Evolutionary conservation across 345 rosid species (phyloP).

Genomic region (Eucalyptus cloeziana): DNA sequence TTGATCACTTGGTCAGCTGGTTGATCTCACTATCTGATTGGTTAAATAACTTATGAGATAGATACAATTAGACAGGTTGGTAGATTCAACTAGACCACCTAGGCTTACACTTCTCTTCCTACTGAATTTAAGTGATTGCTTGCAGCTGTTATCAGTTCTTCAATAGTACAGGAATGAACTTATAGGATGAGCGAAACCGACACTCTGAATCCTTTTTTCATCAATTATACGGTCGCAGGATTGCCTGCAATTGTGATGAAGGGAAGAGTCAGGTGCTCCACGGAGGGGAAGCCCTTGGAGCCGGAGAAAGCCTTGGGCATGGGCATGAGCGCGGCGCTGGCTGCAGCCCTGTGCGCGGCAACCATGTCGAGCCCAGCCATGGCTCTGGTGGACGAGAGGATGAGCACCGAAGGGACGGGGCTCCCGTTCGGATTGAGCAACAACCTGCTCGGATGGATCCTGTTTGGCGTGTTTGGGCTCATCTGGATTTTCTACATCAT

Average conservation of each 20-base stretch:
- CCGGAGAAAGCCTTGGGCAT: background rate
- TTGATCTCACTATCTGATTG: background rate
- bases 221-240: constrained; percentile 14
- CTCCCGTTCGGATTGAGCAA: constrained; percentile 93
- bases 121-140: background rate
- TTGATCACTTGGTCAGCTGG: background rate
- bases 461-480: constrained; percentile 72
- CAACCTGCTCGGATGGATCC: constrained; percentile 91
- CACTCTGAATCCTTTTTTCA: background rate
- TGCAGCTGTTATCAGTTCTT: background rate
- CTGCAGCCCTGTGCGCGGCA: constrained; percentile 44
- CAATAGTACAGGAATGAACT: background rate
- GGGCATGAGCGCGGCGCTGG: constrained; percentile 32
- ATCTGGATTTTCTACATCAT: constrained; percentile 72
- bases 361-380: constrained; percentile 58
- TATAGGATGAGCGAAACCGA: background rate
- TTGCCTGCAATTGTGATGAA: constrained; percentile 42
- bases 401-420: constrained; percentile 86
- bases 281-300: constrained; percentile 19
- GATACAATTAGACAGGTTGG: background rate
- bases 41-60: background rate
- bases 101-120: background rate
- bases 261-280: constrained; percentile 53
- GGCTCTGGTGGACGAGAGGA: constrained; percentile 88
- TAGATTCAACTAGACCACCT: background rate